phyloP scores from a whole-genome alignment of 306 rosid genomes.

The Vigna trinervia region DNA sequence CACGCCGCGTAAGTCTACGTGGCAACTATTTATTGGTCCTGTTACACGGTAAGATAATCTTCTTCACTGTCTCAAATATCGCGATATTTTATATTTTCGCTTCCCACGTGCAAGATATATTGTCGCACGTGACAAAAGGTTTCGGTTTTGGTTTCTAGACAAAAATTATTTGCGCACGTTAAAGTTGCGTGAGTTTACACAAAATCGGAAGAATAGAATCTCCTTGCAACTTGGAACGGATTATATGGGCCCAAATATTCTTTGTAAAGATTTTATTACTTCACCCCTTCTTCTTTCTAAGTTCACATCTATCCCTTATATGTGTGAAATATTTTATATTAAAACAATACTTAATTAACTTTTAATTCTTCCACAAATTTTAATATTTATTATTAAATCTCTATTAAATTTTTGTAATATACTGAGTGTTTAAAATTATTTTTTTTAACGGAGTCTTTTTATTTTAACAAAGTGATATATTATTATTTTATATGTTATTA shows the following conservation, averaged over 20 bases:
- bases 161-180: neutral
- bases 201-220: neutral
- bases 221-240: neutral
- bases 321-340: too few species aligned
- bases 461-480: too few species aligned
- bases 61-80: too few species aligned
- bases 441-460: too few species aligned
- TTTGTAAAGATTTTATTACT: too few species aligned
- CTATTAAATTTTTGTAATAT: too few species aligned
- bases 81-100: neutral
- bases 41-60: neutral
- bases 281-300: neutral
- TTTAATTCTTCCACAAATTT: too few species aligned
- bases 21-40: constrained; percentile 10
- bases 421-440: too few species aligned
- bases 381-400: too few species aligned
- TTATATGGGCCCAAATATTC: neutral
- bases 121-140: neutral
- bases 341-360: too few species aligned
- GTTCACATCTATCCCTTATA: neutral
- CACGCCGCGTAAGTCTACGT: constrained; percentile 46
- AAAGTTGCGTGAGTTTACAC: neutral
- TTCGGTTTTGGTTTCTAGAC: neutral
- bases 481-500: too few species aligned
- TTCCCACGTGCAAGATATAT: constrained; percentile 31